Percentiles rank a stretch among this genome's conserved stretches.
Evolutionary conservation across 345 rosid species (phyloP).

Genomic region (Salix udensis): DNA sequence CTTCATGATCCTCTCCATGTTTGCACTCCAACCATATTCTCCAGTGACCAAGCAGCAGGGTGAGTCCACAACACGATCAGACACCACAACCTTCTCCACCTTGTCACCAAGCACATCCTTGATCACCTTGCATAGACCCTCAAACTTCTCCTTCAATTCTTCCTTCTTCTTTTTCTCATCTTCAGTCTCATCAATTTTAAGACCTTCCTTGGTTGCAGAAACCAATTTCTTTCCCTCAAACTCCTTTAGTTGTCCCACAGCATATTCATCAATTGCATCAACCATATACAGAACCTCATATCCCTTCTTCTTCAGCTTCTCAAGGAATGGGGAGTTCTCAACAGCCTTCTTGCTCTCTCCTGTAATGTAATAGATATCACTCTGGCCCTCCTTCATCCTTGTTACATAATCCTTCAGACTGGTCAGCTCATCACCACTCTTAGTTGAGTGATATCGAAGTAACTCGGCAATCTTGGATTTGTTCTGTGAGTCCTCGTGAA

Average conservation of each 20-base stretch:
- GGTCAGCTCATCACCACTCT: conserved; percentile 27
- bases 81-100: conserved; percentile 19
- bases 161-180: conserved; percentile 14
- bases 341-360: conserved; percentile 27
- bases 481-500: conserved; percentile 16
- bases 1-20: conserved; percentile 26
- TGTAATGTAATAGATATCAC: conserved; percentile 24
- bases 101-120: conserved; percentile 22
- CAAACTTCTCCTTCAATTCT: conserved; percentile 13
- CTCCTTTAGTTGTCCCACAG: conserved; percentile 14
- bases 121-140: conserved; percentile 18
- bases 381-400: conserved; percentile 27
- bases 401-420: conserved; percentile 28
- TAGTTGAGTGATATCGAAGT: conserved; percentile 20
- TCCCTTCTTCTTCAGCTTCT: conserved; percentile 19
- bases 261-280: conserved; percentile 22
- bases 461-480: conserved; percentile 15
- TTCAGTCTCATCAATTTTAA: conserved; percentile 15
- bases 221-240: conserved; percentile 20
- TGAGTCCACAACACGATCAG: conserved; percentile 20
- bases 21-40: conserved; percentile 16
- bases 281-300: conserved; percentile 16
- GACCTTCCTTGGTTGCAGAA: conserved; percentile 22
- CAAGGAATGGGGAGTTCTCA: conserved; percentile 25
- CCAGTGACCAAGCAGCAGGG: conserved; percentile 22